Base-by-base conservation (phyloP, 345 rosid genomes). In the Schrenkiella parvula region DNA sequence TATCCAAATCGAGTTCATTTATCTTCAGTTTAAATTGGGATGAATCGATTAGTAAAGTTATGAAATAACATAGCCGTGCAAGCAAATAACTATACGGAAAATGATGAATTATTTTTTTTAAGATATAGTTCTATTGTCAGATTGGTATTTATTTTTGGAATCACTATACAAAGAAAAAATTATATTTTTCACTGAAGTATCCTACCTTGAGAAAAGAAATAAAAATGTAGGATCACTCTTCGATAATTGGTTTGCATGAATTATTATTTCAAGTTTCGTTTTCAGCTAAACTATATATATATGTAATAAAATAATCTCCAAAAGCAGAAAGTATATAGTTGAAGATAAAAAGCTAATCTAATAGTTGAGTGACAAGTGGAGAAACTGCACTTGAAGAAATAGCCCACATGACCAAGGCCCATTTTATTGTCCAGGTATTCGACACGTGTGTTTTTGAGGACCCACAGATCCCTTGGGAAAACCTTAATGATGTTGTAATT, bases 351-450 rank as follows among this genome's bases (percentile, higher is more conserved):
- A 48, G 48, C 28, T 28, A 69, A 37, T 37, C 65, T 13, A 69
- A 63, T 8, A 63, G 43, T 3, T 1, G 13, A 57, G 37, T 41
- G 73, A 69, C 79, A 68, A 54, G 70, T 64, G 75, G 71, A 26
- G 52, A 52, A 61, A 37, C 23, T 21, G 15, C 55, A 59, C 59
- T 56, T 47, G 66, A 46, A 39, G 23, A 63, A 38, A 43, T 32
- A 32, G 44, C 35, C 52, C 74, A 69, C 59, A 69, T 62, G 75
- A 67, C 21, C 0, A 43, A 53, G 79, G 9, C 38, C 75, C 79
- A 35, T 53, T 68, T 25, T 34, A 32, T 11, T 0, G 8, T 53
- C 57, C 14, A 31, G 59, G 17, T 26, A 25, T 25, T 2, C 9
- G 43, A 62, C 79, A 69, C 75, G 79, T 69, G 79, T 47, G 11